Evolutionary conservation across 2,329 filamentous ascomycete species (phyloP).

Genomic region (Penicillium sp.): DNA sequence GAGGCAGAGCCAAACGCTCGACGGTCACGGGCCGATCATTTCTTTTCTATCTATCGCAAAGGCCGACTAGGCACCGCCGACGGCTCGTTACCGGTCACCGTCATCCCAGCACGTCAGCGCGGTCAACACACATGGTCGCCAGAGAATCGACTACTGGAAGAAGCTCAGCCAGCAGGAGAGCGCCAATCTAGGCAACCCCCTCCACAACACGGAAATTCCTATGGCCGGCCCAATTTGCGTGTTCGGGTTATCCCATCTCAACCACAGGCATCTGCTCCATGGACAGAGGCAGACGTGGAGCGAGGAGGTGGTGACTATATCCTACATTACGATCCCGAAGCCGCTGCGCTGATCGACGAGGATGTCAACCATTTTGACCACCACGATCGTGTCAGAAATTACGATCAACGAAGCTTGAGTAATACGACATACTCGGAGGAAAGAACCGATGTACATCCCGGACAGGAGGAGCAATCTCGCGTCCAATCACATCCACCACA

Average conservation of each 20-base stretch:
- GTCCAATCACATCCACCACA: not conserved
- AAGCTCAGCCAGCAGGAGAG: constrained; percentile 10
- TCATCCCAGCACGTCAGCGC: constrained; percentile 60
- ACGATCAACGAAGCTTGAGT: constrained; percentile 22
- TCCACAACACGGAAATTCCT: not conserved
- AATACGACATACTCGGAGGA: constrained; percentile 17
- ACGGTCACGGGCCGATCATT: constrained; percentile 47
- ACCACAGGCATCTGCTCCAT: constrained; percentile 53
- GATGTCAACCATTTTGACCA: constrained; percentile 17
- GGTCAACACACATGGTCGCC: constrained; percentile 57
- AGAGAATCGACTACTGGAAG: constrained; percentile 30
- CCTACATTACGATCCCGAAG: constrained; percentile 41
- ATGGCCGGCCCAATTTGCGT: constrained; percentile 35
- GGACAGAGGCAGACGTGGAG: constrained; percentile 48
- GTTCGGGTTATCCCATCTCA: constrained; percentile 62
- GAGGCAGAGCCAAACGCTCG: constrained; percentile 37
- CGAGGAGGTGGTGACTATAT: constrained; percentile 29
- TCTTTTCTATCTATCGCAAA: constrained; percentile 50
- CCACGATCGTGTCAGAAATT: constrained; percentile 2
- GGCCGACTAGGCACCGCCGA: constrained; percentile 41
- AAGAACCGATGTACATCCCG: constrained; percentile 1
- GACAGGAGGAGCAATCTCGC: not conserved
- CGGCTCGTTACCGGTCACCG: constrained; percentile 54
- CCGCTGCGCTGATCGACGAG: constrained; percentile 38
- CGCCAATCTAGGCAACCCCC: not conserved